Evolutionary conservation across 805 yeast species (phyloP), one percentile per base, ranked within the genome.

Genomic region (Candida suzukii): DNA sequence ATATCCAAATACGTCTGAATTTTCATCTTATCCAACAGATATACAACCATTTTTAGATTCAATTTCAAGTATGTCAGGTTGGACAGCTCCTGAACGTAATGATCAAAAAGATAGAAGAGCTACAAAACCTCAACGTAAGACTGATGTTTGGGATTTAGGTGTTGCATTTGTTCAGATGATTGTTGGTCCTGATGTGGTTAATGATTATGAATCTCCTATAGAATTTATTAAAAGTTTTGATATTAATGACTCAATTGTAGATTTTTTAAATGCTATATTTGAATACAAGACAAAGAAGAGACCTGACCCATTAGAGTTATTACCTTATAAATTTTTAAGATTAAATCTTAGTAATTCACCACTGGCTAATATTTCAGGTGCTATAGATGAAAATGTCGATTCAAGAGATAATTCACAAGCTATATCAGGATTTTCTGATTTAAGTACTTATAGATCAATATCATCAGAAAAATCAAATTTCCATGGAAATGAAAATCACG

Each of bases 121-220:
- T 38, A 52, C 60, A 28, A 75, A 71, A 42, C 81, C 84, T 13
- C 82, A 82, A 43, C 67, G 88, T 29, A 85, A 88, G 58, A 80
- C 96, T 0, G 99, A 93, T 64, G 83, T 93, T 10, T 93, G 98
- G 98, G 85, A 85, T 54, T 63, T 88, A 31, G 99, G 97, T 8
- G 86, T 86, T 0, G 58, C 84, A 7, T 81, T 91, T 49, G 70
- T 80, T 16, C 78, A 83, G 47, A 66, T 81, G 57, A 68, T 86
- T 4, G 66, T 73, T 35, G 91, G 95, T 0, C 63, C 68, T 2
- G 79, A 76, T 37, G 66, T 73, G 1, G 63, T 76, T 1, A 69
- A 75, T 11, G 75, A 72, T 20, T 83, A 68, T 51, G 63, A 71
- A 4, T 74, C 78, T 1, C 88, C 91, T 0, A 66, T 67, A 30